These are phyloP conservation scores for Dothistroma septosporum DNA, from an alignment of 2,329 filamentous ascomycete species.

Conservation along the genomic window DNA sequence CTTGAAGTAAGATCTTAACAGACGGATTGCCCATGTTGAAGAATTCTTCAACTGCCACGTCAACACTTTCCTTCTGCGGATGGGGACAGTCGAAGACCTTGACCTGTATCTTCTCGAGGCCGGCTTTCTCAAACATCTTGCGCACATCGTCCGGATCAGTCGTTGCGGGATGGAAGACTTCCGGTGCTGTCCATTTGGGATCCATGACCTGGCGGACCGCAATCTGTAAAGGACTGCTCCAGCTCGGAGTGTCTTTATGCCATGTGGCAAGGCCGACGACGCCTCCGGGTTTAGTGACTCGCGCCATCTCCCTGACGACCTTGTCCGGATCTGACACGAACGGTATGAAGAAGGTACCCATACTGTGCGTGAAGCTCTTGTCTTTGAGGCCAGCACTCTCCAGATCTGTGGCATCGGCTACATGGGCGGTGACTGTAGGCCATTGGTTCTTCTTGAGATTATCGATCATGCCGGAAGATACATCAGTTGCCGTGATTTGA, in stretches of 20 bases:
- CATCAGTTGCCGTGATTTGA: constrained; percentile 9
- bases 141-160: constrained; percentile 3
- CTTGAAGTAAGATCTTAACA: constrained; percentile 3
- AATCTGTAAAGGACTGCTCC: constrained; percentile 3
- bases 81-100: constrained; percentile 8
- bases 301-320: constrained; percentile 31
- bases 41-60: constrained; percentile 10
- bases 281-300: constrained; percentile 33
- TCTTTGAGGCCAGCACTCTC: constrained; percentile 8
- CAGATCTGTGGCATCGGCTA: constrained; percentile 9
- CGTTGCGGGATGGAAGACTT: constrained; percentile 8
- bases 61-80: constrained; percentile 6
- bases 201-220: constrained; percentile 9
- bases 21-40: constrained; percentile 13
- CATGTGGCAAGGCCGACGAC: constrained; percentile 26
- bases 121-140: background rate
- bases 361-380: constrained; percentile 3
- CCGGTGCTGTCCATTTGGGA: constrained; percentile 1
- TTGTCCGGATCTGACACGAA: constrained; percentile 23
- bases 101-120: constrained; percentile 3
- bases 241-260: constrained; percentile 5
- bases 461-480: constrained; percentile 12
- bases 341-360: constrained; percentile 11
- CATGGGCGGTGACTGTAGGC: constrained; percentile 3
- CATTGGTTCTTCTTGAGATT: constrained; percentile 5